These are phyloP conservation scores for Hypomyces perniciosus DNA, from an alignment of 2,329 filamentous ascomycete species.

Conservation along the genomic window DNA sequence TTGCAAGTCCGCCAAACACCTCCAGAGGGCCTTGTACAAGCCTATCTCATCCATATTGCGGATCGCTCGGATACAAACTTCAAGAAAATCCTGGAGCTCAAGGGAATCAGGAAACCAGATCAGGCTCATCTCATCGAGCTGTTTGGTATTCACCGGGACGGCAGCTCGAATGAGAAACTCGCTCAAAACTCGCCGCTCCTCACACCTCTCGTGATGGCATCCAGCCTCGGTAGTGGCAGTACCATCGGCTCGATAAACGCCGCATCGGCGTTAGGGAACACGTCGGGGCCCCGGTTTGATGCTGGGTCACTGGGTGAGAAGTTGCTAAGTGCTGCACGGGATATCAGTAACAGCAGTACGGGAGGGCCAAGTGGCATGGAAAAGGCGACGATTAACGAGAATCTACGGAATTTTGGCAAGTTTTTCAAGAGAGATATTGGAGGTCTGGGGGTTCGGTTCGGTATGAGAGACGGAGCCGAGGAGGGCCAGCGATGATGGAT, in stretches of 20 bases:
- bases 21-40: slow-evolving; percentile 89
- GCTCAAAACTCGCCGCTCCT: slow-evolving; percentile 65
- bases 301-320: slow-evolving; percentile 78
- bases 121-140: slow-evolving; percentile 79
- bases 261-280: slow-evolving; percentile 35
- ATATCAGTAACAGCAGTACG: slow-evolving; percentile 56
- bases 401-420: slow-evolving; percentile 90
- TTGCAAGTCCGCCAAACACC: slow-evolving; percentile 89
- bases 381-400: slow-evolving; percentile 79
- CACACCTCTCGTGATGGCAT: slow-evolving; percentile 53
- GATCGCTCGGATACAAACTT: slow-evolving; percentile 94
- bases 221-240: slow-evolving; percentile 30
- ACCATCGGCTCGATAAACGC: slow-evolving; percentile 36
- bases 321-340: slow-evolving; percentile 78
- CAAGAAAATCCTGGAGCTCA: slow-evolving; percentile 90
- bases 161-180: slow-evolving; percentile 64
- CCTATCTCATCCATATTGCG: slow-evolving; percentile 93
- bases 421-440: slow-evolving; percentile 89
- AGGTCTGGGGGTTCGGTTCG: slow-evolving; percentile 67
- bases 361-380: slow-evolving; percentile 39
- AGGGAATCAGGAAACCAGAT: slow-evolving; percentile 82
- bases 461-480: slow-evolving; percentile 44
- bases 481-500: slow-evolving; percentile 18
- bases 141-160: slow-evolving; percentile 74
- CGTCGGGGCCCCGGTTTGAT: slow-evolving; percentile 59